Conservation (phyloP, 192 early-diverging fungal genomes). For the Backusella mclennaniae region DNA sequence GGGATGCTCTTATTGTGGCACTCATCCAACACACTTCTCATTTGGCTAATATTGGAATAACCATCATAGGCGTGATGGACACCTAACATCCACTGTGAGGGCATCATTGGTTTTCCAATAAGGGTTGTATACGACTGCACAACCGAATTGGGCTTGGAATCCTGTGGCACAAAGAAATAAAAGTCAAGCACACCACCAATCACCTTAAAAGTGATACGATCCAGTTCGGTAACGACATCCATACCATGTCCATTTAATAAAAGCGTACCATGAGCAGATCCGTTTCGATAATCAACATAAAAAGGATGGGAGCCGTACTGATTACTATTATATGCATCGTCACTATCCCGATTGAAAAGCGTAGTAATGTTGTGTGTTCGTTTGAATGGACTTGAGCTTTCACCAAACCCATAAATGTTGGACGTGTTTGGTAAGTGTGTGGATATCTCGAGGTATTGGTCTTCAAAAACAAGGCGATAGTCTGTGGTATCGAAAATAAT, state of each 20-base stretch:
- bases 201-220: constrained; percentile 60
- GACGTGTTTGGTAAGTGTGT: constrained; percentile 49
- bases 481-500: constrained; percentile 41
- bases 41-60: constrained; percentile 50
- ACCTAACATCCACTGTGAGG: constrained; percentile 39
- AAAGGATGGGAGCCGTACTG: constrained; percentile 66
- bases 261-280: constrained; percentile 49
- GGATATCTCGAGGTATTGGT: constrained; percentile 66
- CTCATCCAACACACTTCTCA: constrained; percentile 48
- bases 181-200: constrained; percentile 67
- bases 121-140: constrained; percentile 55
- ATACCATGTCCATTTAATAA: constrained; percentile 67
- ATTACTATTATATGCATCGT: constrained; percentile 29
- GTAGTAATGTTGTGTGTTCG: constrained; percentile 31
- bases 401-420: constrained; percentile 69
- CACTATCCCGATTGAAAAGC: background rate
- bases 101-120: constrained; percentile 59
- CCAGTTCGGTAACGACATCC: constrained; percentile 49
- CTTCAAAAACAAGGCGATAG: constrained; percentile 56
- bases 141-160: constrained; percentile 32
- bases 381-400: constrained; percentile 54
- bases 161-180: constrained; percentile 56
- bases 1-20: constrained; percentile 57
- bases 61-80: constrained; percentile 38
- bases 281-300: constrained; percentile 60